phyloP scores from a whole-genome alignment of 2,329 filamentous ascomycete species.

The Fusarium cicatricum region DNA sequence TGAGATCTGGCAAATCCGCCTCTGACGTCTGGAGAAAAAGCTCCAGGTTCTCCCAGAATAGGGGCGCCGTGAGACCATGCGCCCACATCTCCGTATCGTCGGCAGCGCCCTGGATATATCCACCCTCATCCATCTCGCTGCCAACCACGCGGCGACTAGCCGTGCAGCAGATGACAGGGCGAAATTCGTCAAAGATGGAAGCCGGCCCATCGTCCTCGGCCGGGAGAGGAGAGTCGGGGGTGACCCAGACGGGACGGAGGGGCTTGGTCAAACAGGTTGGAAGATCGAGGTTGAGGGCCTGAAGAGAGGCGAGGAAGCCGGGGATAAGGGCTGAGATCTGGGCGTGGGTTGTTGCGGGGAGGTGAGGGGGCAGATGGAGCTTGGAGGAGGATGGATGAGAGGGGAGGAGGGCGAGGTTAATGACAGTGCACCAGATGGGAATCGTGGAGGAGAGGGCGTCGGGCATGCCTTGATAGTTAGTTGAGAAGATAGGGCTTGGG shows the following conservation, averaged over 20 bases:
- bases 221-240: slow-evolving; percentile 67
- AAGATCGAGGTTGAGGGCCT: slow-evolving; percentile 66
- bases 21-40: slow-evolving; percentile 71
- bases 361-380: slow-evolving; percentile 75
- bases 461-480: slow-evolving; percentile 72
- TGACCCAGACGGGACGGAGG: slow-evolving; percentile 81
- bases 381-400: slow-evolving; percentile 54
- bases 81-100: slow-evolving; percentile 98
- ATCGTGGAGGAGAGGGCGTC: slow-evolving; percentile 94
- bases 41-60: slow-evolving; percentile 80
- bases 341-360: slow-evolving; percentile 75
- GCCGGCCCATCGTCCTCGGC: slow-evolving; percentile 37
- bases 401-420: slow-evolving; percentile 83
- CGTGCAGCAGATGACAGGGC: slow-evolving; percentile 85
- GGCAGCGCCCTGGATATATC: slow-evolving; percentile 91
- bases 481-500: not conserved
- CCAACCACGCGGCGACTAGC: slow-evolving; percentile 77
- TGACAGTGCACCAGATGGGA: slow-evolving; percentile 89
- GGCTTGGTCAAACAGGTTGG: slow-evolving; percentile 71
- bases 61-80: slow-evolving; percentile 74
- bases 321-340: slow-evolving; percentile 74
- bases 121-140: slow-evolving; percentile 68
- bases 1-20: slow-evolving; percentile 64
- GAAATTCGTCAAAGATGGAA: slow-evolving; percentile 63
- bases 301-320: slow-evolving; percentile 61